phyloP scores from a whole-genome alignment of 2,329 filamentous ascomycete genomes.

The Trichoderma sp. region DNA sequence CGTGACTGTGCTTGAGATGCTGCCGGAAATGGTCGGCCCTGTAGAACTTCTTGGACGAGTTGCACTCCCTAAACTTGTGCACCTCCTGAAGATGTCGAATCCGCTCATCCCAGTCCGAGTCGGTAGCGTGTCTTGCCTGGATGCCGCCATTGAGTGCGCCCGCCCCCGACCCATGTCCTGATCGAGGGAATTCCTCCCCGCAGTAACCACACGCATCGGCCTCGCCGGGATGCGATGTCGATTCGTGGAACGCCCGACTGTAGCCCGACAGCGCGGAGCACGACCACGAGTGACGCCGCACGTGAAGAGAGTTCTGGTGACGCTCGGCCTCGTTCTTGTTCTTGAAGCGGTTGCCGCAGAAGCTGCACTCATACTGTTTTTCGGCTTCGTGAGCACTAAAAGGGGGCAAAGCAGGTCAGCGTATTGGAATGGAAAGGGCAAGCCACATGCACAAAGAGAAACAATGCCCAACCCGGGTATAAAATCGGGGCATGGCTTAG shows the following conservation, averaged over 20 bases:
- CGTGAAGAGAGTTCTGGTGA: constrained; percentile 92
- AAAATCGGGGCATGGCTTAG: not conserved
- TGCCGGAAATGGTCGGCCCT: constrained; percentile 97
- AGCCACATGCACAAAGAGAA: not conserved
- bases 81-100: constrained; percentile 84
- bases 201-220: constrained; percentile 92
- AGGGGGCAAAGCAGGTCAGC: not conserved
- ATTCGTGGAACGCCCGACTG: constrained; percentile 84
- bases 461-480: not conserved
- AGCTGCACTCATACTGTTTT: constrained; percentile 93
- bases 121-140: constrained; percentile 58
- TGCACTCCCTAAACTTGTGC: constrained; percentile 98
- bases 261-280: constrained; percentile 81
- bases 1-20: constrained; percentile 96
- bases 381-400: constrained; percentile 82
- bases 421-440: not conserved
- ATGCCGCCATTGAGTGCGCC: constrained; percentile 42
- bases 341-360: constrained; percentile 94
- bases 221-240: constrained; percentile 65
- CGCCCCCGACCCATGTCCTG: constrained; percentile 46
- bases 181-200: constrained; percentile 78
- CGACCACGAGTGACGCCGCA: constrained; percentile 93
- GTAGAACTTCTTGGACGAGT: constrained; percentile 97
- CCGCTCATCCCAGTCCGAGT: constrained; percentile 85
- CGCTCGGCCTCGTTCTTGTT: constrained; percentile 98